Evolutionary conservation across 768 basidiomycete species (phyloP).

Genomic region (Suillus weaverae): DNA sequence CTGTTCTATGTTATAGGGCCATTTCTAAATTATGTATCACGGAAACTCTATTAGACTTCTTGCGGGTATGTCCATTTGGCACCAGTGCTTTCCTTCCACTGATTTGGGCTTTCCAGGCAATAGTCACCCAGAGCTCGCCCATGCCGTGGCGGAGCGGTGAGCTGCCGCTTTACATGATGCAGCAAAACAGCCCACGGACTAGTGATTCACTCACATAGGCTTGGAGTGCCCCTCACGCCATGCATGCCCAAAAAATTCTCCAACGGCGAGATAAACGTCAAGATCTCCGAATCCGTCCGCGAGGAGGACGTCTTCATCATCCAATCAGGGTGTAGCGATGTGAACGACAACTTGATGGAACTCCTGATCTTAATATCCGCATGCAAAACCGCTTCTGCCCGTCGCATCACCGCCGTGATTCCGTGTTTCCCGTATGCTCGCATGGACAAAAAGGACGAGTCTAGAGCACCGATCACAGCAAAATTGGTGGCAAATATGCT

Average conservation of each 20-base stretch:
- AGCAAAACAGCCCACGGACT: conserved; percentile 43
- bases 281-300: conserved; percentile 91
- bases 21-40: conserved; percentile 64
- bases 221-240: conserved; percentile 83
- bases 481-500: conserved; percentile 99
- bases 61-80: conserved; percentile 50
- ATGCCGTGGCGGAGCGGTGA: conserved; percentile 95
- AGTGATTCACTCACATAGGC: conserved; percentile 64
- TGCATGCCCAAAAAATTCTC: conserved; percentile 89
- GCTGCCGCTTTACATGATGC: conserved; percentile 50
- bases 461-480: conserved; percentile 93
- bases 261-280: conserved; percentile 94
- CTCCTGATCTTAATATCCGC: conserved; percentile 98
- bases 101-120: conserved; percentile 62
- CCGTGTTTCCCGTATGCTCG: conserved; percentile 97
- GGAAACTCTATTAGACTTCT: conserved; percentile 79
- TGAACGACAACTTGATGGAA: conserved; percentile 98
- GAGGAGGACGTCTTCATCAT: conserved; percentile 99
- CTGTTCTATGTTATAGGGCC: conserved; percentile 12
- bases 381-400: conserved; percentile 94
- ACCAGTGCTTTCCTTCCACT: conserved; percentile 10
- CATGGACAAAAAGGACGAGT: conserved; percentile 98
- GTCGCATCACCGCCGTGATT: conserved; percentile 95
- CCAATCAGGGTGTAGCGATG: conserved; percentile 85
- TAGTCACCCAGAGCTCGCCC: conserved; percentile 97